Evolutionary conservation across 257 asterid genomes (phyloP).

Genomic region (Linaria vulgaris): DNA sequence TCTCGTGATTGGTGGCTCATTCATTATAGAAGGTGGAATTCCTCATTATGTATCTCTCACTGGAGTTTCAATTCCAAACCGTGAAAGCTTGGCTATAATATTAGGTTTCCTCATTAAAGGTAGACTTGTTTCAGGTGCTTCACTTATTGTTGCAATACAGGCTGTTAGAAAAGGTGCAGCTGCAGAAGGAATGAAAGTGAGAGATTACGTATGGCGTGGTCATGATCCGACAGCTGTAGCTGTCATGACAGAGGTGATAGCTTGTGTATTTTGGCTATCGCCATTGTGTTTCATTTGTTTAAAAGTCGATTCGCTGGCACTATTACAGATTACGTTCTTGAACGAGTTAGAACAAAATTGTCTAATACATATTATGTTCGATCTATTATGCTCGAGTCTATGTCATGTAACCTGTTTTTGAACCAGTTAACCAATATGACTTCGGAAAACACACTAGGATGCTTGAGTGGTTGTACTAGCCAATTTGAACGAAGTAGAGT

Average conservation of each 20-base stretch:
- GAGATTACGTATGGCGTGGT: too few relatives aligned
- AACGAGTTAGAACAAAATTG: conserved; percentile 12
- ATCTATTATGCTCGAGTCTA: conserved; percentile 1
- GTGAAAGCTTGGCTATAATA: neutral
- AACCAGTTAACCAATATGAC: neutral
- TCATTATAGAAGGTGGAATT: too few relatives aligned
- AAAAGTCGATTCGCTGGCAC: neutral
- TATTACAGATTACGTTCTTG: neutral
- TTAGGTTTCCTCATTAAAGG: conserved; percentile 11
- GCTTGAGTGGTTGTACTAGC: neutral
- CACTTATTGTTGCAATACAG: conserved; percentile 83
- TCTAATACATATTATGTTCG: conserved; percentile 10
- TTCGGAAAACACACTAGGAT: neutral
- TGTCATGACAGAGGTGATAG: conserved; percentile 89
- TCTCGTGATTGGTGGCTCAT: conserved; percentile 92
- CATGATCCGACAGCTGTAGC: too few relatives aligned
- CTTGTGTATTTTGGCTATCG: conserved; percentile 24
- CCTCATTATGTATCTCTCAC: conserved; percentile 10
- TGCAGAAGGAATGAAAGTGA: too few relatives aligned
- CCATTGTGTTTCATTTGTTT: conserved; percentile 12
- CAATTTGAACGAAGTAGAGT: neutral
- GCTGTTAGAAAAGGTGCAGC: conserved; percentile 96
- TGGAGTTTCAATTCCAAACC: conserved; percentile 6
- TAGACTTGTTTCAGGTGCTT: conserved; percentile 62
- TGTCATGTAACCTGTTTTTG: conserved; percentile 12